These are phyloP conservation scores for Solanum chacoense DNA, from an alignment of 305 asterid species.

Conservation along the genomic window DNA sequence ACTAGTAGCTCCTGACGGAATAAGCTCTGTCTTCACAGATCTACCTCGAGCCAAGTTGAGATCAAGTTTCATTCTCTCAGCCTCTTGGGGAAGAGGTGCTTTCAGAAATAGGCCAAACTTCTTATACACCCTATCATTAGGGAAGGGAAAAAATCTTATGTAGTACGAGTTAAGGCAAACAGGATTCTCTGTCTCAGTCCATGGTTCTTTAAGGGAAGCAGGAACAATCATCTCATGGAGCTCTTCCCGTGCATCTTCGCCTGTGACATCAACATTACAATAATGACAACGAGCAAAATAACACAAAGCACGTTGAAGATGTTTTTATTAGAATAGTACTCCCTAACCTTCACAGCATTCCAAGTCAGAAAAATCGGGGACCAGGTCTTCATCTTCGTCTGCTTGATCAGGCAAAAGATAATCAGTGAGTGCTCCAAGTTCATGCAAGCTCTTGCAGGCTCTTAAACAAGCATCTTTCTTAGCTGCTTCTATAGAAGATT, in stretches of 20 bases:
- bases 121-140: slow-evolving; percentile 68
- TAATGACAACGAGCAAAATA: slow-evolving; percentile 6
- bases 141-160: slow-evolving; percentile 57
- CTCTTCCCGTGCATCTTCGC: slow-evolving; percentile 58
- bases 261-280: slow-evolving; percentile 34
- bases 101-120: slow-evolving; percentile 74
- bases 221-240: slow-evolving; percentile 96
- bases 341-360: slow-evolving; percentile 56
- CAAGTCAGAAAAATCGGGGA: slow-evolving; percentile 39
- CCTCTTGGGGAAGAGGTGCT: slow-evolving; percentile 79
- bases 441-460: slow-evolving; percentile 87
- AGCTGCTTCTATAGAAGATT: slow-evolving; percentile 57
- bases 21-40: slow-evolving; percentile 58
- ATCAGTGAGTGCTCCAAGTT: slow-evolving; percentile 82
- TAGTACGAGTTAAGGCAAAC: slow-evolving; percentile 48
- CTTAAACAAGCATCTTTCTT: slow-evolving; percentile 84
- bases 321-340: neutral
- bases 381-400: slow-evolving; percentile 33
- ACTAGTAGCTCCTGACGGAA: slow-evolving; percentile 50
- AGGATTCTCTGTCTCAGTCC: slow-evolving; percentile 43
- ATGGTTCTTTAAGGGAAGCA: slow-evolving; percentile 51
- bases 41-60: slow-evolving; percentile 87
- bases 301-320: slow-evolving; percentile 14
- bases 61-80: slow-evolving; percentile 70
- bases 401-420: slow-evolving; percentile 84